phyloP scores from a whole-genome alignment of 2,329 filamentous ascomycete species.

The Aspergillus persii region DNA sequence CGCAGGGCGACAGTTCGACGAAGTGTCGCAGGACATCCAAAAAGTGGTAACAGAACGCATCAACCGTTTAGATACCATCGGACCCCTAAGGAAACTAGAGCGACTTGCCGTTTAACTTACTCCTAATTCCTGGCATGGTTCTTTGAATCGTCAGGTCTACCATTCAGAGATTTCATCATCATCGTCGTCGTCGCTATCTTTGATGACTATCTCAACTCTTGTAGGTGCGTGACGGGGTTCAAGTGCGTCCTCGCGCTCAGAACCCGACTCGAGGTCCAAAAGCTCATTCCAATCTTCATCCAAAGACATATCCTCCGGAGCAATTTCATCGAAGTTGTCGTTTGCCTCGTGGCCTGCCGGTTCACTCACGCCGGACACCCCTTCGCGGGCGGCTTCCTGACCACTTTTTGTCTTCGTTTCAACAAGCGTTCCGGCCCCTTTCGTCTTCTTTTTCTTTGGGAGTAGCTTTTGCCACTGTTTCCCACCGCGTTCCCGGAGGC shows the following conservation, averaged over 20 bases:
- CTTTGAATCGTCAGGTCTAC: conserved; percentile 6
- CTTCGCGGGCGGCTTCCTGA: conserved; percentile 1
- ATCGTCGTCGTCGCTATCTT: conserved; percentile 57
- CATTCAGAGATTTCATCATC: conserved; percentile 45
- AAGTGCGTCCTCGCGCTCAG: conserved; percentile 16
- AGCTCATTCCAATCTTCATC: conserved; percentile 36
- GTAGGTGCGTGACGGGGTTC: conserved; percentile 11
- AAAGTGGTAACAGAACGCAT: conserved; percentile 29
- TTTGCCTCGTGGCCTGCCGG: conserved; percentile 8
- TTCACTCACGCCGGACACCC: neutral
- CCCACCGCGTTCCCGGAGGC: conserved; percentile 65
- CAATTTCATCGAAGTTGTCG: conserved; percentile 15
- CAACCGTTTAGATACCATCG: conserved; percentile 30
- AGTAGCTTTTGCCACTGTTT: conserved; percentile 66
- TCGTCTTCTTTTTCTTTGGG: conserved; percentile 52
- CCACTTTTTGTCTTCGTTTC: neutral
- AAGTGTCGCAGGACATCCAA: conserved; percentile 48
- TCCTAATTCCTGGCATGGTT: neutral
- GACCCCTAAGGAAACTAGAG: conserved; percentile 36
- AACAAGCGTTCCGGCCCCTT: conserved; percentile 2
- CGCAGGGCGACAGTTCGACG: conserved; percentile 52
- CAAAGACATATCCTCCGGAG: conserved; percentile 23
- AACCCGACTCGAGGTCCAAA: conserved; percentile 27
- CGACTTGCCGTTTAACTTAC: conserved; percentile 19
- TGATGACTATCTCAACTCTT: conserved; percentile 46